A percentile compares a stretch with the other conserved stretches of the same genome.
Evolutionary conservation across 495 filamentous ascomycete genomes (phyloP).

Genomic region (Neurospora sp.): DNA sequence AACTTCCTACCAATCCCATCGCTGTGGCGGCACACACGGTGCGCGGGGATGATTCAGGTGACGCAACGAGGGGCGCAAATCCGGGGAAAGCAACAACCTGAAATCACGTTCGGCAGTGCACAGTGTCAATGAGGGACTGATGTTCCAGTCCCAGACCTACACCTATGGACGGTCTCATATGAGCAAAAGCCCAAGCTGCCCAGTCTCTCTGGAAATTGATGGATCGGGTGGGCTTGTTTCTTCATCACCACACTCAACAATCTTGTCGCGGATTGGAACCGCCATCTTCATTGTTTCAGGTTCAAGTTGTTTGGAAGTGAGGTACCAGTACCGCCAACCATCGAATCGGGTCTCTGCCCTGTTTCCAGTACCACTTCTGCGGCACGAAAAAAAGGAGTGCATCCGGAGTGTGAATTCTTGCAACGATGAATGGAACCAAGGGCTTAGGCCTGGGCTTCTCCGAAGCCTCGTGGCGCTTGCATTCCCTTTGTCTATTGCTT

Average conservation of each 20-base stretch:
- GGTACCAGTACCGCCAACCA: neutral
- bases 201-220: neutral
- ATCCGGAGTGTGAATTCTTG: neutral
- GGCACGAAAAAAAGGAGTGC: neutral
- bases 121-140: too few species aligned
- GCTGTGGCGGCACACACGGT: neutral
- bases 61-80: neutral
- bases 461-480: constrained; percentile 33
- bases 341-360: neutral
- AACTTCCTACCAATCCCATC: neutral
- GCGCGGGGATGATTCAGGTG: neutral
- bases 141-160: neutral
- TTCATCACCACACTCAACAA: neutral
- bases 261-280: neutral
- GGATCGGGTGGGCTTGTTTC: neutral
- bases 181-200: neutral
- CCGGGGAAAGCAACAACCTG: neutral
- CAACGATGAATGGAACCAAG: neutral
- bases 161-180: neutral
- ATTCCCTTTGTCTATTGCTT: constrained; percentile 40
- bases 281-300: neutral
- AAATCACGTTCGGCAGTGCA: neutral
- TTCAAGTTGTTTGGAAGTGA: neutral
- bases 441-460: constrained; percentile 7
- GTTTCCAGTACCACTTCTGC: neutral